Base-by-base conservation (phyloP, 2,329 filamentous ascomycete genomes). In the Paraconiothyrium brasiliense region DNA sequence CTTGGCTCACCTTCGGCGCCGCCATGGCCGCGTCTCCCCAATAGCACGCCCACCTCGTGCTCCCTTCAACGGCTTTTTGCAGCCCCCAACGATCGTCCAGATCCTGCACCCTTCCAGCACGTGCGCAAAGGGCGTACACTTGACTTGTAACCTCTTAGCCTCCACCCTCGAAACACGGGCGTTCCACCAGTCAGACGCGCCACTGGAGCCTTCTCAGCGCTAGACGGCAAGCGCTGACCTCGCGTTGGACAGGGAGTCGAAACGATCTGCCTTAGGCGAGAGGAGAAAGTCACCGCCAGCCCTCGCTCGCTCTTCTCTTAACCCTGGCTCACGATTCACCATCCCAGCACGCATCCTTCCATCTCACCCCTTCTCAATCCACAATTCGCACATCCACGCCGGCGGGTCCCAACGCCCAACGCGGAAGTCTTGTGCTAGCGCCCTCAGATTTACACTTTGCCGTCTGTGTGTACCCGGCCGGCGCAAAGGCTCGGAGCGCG, bases 181-280 rank as follows among this genome's bases (percentile, higher is more conserved):
- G 34, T 11, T 35, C 34, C 34, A 35, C 34, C 34, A 35, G 34
- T 35, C 37, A 16, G 37, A 20, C 20, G 20, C 20, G 35, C 41
- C 41, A 8, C 8, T 47, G 20, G 35, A 47, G 11, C 13, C 32
- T 7, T 3, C 14, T 16, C 46, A n/a, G 24, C 46, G 24, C 46
- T 8, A 32, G 46, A 8, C 24, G 24, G 24, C 50, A 54, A 54
- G 50, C 24, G 50, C 50, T 54, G 50, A 54, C 32, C 16, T 13
- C n/a, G 46, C 9, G 2, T 9, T 4, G 16, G 24, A 24, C 20
- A 24, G 16, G 16, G 24, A 24, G 22, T 11, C 24, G 13, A 34
- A 16, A 39, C 39, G 39, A 46, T 55, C 52, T 55, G 39, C 52
- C 52, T 32, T 46, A 46, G 51, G 52, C 52, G 52, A 55, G 41